These are phyloP conservation scores for Termitomyces titanicus DNA, from an alignment of 768 basidiomycete genomes.

Conservation along the genomic window DNA sequence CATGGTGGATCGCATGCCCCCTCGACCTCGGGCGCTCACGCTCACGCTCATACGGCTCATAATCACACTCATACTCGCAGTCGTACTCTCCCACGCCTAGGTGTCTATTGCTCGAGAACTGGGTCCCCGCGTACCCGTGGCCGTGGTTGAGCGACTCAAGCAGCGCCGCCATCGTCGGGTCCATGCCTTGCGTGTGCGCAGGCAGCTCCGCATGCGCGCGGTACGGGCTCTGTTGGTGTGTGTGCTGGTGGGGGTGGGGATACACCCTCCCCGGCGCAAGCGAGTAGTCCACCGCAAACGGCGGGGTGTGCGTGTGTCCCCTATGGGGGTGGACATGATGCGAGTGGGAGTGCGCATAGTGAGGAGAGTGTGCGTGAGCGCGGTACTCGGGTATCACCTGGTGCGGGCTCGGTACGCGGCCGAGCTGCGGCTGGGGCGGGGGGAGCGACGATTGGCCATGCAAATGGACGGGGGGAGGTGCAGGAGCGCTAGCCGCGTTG, in stretches of 20 bases:
- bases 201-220: background rate
- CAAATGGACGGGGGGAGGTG: background rate
- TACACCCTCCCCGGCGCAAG: slow-evolving; percentile 25
- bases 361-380: too few relatives aligned
- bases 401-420: slow-evolving; percentile 9
- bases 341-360: background rate
- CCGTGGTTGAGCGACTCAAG: slow-evolving; percentile 26
- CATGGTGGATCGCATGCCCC: background rate
- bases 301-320: background rate
- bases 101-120: slow-evolving; percentile 3
- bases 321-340: background rate
- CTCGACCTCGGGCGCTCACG: background rate
- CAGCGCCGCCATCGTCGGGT: slow-evolving; percentile 35
- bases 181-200: slow-evolving; percentile 11
- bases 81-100: background rate
- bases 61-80: background rate
- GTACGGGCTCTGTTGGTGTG: slow-evolving; percentile 8
- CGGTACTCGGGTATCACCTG: background rate
- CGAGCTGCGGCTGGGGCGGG: background rate
- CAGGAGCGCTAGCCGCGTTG: too few relatives aligned
- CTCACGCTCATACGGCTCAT: background rate
- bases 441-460: background rate
- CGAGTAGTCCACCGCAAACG: slow-evolving; percentile 38
- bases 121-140: slow-evolving; percentile 8
- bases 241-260: background rate